Percentiles rank a stretch among this genome's conserved stretches.
Evolutionary conservation across 345 rosid genomes (phyloP).

Genomic region (Gossypium thurberi): DNA sequence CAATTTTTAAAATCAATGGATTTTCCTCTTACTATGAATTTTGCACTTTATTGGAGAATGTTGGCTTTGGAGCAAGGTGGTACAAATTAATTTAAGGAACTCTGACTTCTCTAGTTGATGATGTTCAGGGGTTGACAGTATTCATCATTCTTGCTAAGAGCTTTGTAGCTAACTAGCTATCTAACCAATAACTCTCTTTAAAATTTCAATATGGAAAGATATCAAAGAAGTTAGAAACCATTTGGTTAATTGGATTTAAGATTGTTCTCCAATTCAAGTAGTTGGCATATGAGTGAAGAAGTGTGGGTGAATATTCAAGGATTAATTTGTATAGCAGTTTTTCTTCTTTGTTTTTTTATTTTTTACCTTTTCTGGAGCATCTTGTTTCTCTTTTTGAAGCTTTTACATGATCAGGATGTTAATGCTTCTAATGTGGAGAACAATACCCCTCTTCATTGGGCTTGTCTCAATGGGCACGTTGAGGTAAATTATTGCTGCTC

Average conservation of each 20-base stretch:
- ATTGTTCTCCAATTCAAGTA: background rate
- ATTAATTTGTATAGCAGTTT: background rate
- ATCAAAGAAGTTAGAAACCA: background rate
- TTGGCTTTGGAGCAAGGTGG: background rate
- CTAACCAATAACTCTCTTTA: background rate
- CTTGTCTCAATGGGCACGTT: slow-evolving; percentile 75
- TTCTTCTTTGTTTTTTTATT: background rate
- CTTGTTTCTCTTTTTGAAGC: slow-evolving; percentile 1
- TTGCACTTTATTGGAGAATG: background rate
- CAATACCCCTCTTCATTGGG: slow-evolving; percentile 89
- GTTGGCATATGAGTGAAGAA: background rate
- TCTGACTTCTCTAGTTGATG: background rate
- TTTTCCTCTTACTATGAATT: background rate
- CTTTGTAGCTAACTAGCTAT: background rate
- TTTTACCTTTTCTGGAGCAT: background rate
- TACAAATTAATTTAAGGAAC: background rate
- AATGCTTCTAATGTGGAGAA: slow-evolving; percentile 66
- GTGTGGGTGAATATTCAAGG: background rate
- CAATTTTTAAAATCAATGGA: background rate
- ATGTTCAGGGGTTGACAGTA: background rate
- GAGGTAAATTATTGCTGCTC: slow-evolving; percentile 41
- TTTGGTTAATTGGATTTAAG: background rate
- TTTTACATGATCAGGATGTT: slow-evolving; percentile 44
- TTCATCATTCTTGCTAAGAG: background rate
- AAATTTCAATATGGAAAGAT: background rate